These are phyloP conservation scores for Paracoccidioides lutzii DNA, from an alignment of 2,329 filamentous ascomycete species.

Conservation along the genomic window DNA sequence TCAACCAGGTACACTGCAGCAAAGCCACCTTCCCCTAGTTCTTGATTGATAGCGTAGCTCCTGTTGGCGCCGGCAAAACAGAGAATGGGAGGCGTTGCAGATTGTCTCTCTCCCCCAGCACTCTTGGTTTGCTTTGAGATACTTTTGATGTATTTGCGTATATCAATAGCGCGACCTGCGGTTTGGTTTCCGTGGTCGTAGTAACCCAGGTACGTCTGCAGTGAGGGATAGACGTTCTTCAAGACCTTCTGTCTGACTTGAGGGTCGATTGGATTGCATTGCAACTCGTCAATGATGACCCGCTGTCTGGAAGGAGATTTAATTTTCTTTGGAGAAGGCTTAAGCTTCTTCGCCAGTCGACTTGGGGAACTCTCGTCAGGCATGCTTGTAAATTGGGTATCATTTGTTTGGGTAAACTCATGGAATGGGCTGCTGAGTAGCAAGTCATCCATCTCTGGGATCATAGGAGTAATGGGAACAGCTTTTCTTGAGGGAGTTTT, in stretches of 20 bases:
- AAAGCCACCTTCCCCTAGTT: constrained; percentile 86
- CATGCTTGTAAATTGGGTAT: constrained; percentile 27
- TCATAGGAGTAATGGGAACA: constrained; percentile 15
- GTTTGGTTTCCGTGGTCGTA: constrained; percentile 54
- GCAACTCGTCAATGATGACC: constrained; percentile 64
- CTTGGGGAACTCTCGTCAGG: constrained; percentile 26
- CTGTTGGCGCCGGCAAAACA: constrained; percentile 52
- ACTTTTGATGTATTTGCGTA: constrained; percentile 68
- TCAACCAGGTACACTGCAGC: constrained; percentile 90
- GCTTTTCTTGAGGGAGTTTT: constrained; percentile 65
- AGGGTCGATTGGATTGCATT: constrained; percentile 85
- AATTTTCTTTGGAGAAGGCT: constrained; percentile 13
- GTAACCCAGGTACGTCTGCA: constrained; percentile 66
- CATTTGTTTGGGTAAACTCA: constrained; percentile 46
- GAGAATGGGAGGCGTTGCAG: constrained; percentile 50
- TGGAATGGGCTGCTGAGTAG: constrained; percentile 59
- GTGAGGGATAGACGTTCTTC: constrained; percentile 55
- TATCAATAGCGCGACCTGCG: constrained; percentile 57
- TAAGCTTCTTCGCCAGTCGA: constrained; percentile 26
- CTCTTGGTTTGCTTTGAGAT: constrained; percentile 38
- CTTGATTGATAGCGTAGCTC: constrained; percentile 65
- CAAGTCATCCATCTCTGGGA: constrained; percentile 33
- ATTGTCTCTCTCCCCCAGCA: constrained; percentile 42
- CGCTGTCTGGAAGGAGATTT: constrained; percentile 25
- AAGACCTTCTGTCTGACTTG: constrained; percentile 62